Percentiles rank a stretch among this genome's conserved stretches.
Conservation (phyloP, 2,329 filamentous ascomycete species). For the Penicillium vulpinum region DNA sequence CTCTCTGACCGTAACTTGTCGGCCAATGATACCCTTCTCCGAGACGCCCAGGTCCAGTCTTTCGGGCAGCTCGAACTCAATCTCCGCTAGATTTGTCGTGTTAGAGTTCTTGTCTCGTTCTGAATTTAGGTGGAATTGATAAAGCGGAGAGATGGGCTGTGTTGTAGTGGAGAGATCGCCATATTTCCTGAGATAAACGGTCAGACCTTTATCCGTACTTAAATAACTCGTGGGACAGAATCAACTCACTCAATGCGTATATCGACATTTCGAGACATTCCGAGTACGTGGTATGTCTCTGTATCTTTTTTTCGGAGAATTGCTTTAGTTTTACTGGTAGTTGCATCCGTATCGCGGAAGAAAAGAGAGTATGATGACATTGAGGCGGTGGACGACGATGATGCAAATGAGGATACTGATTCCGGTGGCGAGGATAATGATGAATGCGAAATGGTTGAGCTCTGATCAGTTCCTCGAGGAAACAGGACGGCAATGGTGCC, state of each 20-base stretch:
- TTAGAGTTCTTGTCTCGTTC: background rate
- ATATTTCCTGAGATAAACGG: constrained; percentile 19
- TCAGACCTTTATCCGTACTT: background rate
- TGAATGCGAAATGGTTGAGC: constrained; percentile 3
- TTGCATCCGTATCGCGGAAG: constrained; percentile 25
- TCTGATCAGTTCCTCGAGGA: constrained; percentile 13
- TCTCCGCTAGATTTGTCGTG: constrained; percentile 5
- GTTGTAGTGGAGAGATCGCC: constrained; percentile 29
- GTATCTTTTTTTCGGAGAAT: constrained; percentile 31
- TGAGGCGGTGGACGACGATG: constrained; percentile 13
- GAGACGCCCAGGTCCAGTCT: constrained; percentile 37
- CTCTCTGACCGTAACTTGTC: constrained; percentile 32
- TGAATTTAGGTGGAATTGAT: constrained; percentile 30
- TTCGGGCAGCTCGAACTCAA: constrained; percentile 33
- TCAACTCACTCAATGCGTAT: constrained; percentile 37
- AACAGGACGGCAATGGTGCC: constrained; percentile 38
- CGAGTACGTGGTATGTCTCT: constrained; percentile 22
- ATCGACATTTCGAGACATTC: constrained; percentile 23
- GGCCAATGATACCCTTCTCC: constrained; percentile 36
- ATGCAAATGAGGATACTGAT: constrained; percentile 18
- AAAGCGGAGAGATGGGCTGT: constrained; percentile 19
- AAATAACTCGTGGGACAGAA: background rate
- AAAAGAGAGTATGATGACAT: constrained; percentile 33
- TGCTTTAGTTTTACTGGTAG: constrained; percentile 21
- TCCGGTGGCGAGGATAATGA: constrained; percentile 22